Percentiles rank a stretch among this genome's conserved stretches.
phyloP scores from a whole-genome alignment of 768 basidiomycete genomes.

The Pleurotus citrinopileatus region DNA sequence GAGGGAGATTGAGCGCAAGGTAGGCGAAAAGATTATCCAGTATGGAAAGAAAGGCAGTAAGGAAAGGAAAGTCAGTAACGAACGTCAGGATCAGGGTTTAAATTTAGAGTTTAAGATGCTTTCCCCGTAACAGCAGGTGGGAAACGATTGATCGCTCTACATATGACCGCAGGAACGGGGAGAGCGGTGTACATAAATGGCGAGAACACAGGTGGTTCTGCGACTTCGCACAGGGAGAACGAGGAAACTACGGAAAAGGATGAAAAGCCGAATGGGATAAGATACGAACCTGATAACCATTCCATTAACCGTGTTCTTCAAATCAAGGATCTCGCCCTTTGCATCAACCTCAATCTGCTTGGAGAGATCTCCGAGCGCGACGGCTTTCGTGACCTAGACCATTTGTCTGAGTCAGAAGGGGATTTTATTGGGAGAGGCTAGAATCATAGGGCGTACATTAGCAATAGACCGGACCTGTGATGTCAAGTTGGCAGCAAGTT shows the following conservation, averaged over 20 bases:
- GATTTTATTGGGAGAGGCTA: not conserved
- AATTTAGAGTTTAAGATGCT: too few relatives aligned
- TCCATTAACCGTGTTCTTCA: constrained; percentile 63
- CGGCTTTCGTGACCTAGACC: constrained; percentile 89
- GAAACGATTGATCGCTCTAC: too few relatives aligned
- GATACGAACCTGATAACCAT: constrained; percentile 41
- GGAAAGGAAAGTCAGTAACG: not conserved
- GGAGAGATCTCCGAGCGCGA: constrained; percentile 83
- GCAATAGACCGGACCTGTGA: constrained; percentile 42
- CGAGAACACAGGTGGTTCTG: too few relatives aligned
- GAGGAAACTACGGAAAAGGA: not conserved
- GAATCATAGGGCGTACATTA: not conserved
- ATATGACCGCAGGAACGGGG: too few relatives aligned
- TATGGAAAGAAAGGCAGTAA: not conserved
- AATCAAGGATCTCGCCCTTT: constrained; percentile 82
- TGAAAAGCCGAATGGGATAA: not conserved
- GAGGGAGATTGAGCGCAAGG: not conserved
- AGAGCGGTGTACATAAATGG: too few relatives aligned
- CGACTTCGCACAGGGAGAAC: too few relatives aligned
- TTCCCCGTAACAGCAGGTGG: too few relatives aligned
- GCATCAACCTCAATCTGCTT: constrained; percentile 92
- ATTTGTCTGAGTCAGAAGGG: constrained; percentile 52
- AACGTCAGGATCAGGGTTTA: not conserved
- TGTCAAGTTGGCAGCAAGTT: constrained; percentile 73
- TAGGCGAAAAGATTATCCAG: constrained; percentile 27